A percentile compares a stretch with the other conserved stretches of the same genome.
Evolutionary conservation across 345 rosid species (phyloP).

Genomic region (Brassica nigra): DNA sequence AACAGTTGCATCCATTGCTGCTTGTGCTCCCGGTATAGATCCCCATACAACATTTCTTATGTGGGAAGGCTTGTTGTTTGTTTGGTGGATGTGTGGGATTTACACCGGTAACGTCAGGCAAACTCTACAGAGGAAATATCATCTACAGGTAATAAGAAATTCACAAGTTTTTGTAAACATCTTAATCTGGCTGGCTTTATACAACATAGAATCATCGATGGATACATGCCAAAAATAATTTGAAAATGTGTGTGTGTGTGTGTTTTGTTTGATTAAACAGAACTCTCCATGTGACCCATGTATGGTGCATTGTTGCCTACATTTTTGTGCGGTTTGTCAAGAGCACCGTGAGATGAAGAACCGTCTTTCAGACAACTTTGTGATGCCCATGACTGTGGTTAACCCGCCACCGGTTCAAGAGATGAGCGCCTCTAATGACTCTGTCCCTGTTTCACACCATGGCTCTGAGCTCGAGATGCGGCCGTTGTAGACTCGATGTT

Average conservation of each 20-base stretch:
- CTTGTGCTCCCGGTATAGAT: slow-evolving; percentile 71
- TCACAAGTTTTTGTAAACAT: slow-evolving; percentile 1
- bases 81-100: slow-evolving; percentile 99
- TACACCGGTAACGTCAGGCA: slow-evolving; percentile 86
- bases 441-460: slow-evolving; percentile 35
- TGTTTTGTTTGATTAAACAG: slow-evolving; percentile 47
- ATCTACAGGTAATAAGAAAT: slow-evolving; percentile 61
- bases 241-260: background rate
- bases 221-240: background rate
- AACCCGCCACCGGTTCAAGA: slow-evolving; percentile 90
- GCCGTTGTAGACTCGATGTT: slow-evolving; percentile 33
- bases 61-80: slow-evolving; percentile 83
- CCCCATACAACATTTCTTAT: slow-evolving; percentile 78
- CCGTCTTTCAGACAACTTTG: slow-evolving; percentile 69
- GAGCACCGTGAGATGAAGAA: slow-evolving; percentile 90
- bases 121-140: slow-evolving; percentile 84
- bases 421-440: slow-evolving; percentile 55
- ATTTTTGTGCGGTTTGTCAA: slow-evolving; percentile 79
- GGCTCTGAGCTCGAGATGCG: slow-evolving; percentile 41
- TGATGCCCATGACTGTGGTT: slow-evolving; percentile 86
- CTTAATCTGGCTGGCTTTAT: background rate
- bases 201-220: background rate
- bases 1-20: slow-evolving; percentile 66
- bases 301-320: slow-evolving; percentile 69
- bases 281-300: slow-evolving; percentile 91